Conservation (phyloP, 202 grass and related monocot species). For the Saccharum hybrid region DNA sequence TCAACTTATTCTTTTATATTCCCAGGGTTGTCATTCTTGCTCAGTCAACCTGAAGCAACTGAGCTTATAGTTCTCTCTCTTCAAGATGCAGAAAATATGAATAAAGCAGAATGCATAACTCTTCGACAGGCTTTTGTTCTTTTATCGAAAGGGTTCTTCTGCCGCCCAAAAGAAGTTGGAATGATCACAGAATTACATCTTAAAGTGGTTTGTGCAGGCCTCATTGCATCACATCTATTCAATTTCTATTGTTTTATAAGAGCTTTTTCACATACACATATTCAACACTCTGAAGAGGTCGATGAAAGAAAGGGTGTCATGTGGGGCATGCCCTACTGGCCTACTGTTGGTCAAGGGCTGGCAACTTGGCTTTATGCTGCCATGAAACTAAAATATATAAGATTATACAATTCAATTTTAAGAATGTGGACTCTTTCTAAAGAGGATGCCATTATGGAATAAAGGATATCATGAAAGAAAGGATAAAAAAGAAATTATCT, state of each 20-base stretch:
- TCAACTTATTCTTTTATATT: constrained; percentile 34
- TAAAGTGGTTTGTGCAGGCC: constrained; percentile 79
- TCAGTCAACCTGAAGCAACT: constrained; percentile 87
- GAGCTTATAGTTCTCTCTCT: constrained; percentile 89
- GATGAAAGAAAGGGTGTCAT: constrained; percentile 16
- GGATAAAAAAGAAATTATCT: background rate
- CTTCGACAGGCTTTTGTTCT: constrained; percentile 85
- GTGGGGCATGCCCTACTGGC: background rate
- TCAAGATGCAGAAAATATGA: constrained; percentile 78
- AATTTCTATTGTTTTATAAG: background rate
- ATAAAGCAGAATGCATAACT: constrained; percentile 86
- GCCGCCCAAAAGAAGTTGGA: constrained; percentile 87
- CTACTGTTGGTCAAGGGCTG: background rate
- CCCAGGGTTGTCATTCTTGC: constrained; percentile 85
- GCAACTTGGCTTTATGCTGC: background rate
- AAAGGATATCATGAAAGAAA: background rate
- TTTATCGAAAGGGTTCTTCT: constrained; percentile 90
- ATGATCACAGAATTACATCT: constrained; percentile 86
- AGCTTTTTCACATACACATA: constrained; percentile 19
- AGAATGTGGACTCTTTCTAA: constrained; percentile 18
- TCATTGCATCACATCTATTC: constrained; percentile 29
- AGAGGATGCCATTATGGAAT: background rate
- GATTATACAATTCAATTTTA: constrained; percentile 4
- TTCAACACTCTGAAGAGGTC: background rate
- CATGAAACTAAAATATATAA: background rate